Conservation (phyloP, 2,329 filamentous ascomycete species). For the Epichloe sylvatica region DNA sequence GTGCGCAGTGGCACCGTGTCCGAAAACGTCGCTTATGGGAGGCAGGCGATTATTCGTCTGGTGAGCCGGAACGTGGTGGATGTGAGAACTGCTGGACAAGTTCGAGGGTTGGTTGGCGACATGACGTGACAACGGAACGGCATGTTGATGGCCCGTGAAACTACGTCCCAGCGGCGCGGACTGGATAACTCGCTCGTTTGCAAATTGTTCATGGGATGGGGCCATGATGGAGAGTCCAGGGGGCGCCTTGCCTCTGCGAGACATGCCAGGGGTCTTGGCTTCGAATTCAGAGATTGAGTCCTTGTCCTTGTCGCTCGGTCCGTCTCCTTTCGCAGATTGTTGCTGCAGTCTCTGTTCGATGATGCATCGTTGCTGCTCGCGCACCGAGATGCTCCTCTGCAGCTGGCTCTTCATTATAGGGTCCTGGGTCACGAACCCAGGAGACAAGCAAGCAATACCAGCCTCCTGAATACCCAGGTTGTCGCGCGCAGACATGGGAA, state of each 20-base stretch:
- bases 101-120: conserved; percentile 70
- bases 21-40: conserved; percentile 89
- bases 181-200: conserved; percentile 88
- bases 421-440: conserved; percentile 90
- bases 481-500: conserved; percentile 68
- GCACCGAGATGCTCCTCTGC: conserved; percentile 81
- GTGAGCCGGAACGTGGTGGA: conserved; percentile 75
- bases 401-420: conserved; percentile 93
- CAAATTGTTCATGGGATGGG: conserved; percentile 81
- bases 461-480: conserved; percentile 79
- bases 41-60: conserved; percentile 88
- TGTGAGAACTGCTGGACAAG: conserved; percentile 71
- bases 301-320: conserved; percentile 42
- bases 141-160: conserved; percentile 79
- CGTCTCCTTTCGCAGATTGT: conserved; percentile 67
- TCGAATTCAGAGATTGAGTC: conserved; percentile 34
- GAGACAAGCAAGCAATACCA: conserved; percentile 84
- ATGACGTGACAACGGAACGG: conserved; percentile 62
- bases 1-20: conserved; percentile 56
- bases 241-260: conserved; percentile 68
- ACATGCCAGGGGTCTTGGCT: conserved; percentile 60
- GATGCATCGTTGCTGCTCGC: conserved; percentile 86
- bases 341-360: conserved; percentile 87
- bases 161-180: conserved; percentile 90
- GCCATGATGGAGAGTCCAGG: conserved; percentile 86